A percentile compares a stretch with the other conserved stretches of the same genome.
Conservation (phyloP, 768 basidiomycete species). For the Phylloporus sp. region DNA sequence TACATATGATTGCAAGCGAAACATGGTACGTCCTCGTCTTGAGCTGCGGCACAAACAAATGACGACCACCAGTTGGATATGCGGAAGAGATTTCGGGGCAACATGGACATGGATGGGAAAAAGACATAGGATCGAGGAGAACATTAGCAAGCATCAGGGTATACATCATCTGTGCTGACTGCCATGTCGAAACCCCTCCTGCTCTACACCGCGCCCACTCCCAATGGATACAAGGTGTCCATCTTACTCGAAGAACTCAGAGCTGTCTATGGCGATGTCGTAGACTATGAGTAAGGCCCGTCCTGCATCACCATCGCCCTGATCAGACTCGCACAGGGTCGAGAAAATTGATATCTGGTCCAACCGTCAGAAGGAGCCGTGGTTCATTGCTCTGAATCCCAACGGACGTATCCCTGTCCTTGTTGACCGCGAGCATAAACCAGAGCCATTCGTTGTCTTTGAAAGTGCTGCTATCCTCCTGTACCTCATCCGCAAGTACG, state of each 20-base stretch:
- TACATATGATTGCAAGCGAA: conserved; percentile 87
- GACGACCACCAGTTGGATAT: conserved; percentile 62
- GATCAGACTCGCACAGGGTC: conserved; percentile 32
- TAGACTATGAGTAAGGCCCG: conserved; percentile 48
- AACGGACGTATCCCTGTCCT: conserved; percentile 72
- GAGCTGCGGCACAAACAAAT: background rate
- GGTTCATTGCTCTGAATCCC: conserved; percentile 74
- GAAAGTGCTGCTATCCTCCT: conserved; percentile 80
- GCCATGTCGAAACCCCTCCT: conserved; percentile 25
- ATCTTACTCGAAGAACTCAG: conserved; percentile 63
- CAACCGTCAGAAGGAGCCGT: conserved; percentile 76
- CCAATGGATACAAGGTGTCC: conserved; percentile 54
- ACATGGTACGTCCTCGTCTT: conserved; percentile 55
- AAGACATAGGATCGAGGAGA: conserved; percentile 6
- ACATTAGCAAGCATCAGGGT: conserved; percentile 19
- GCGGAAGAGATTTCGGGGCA: conserved; percentile 79
- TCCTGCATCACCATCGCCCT: background rate
- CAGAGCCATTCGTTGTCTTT: conserved; percentile 61
- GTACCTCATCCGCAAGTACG: conserved; percentile 80
- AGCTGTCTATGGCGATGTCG: conserved; percentile 40
- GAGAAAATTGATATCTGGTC: conserved; percentile 54
- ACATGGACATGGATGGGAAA: conserved; percentile 49
- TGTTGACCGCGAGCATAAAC: conserved; percentile 50
- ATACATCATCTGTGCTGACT: conserved; percentile 7
- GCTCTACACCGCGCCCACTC: conserved; percentile 45